phyloP scores from a whole-genome alignment of 1,139 yeast genomes.

The Yamadazyma mexicana region DNA sequence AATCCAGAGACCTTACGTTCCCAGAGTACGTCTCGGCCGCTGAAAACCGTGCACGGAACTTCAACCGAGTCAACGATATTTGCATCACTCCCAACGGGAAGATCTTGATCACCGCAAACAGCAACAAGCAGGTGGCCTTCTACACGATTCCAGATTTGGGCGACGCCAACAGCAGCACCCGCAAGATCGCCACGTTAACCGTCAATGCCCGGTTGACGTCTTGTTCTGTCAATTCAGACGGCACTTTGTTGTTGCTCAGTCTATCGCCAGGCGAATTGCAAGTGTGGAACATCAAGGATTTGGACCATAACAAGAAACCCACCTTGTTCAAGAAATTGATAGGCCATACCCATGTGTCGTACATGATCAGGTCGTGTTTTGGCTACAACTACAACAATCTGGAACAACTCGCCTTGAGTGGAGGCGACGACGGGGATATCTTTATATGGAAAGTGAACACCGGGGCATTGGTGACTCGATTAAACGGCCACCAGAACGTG shows the following conservation, averaged over 20 bases:
- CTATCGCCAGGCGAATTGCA: constrained; percentile 79
- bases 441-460: constrained; percentile 80
- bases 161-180: constrained; percentile 35
- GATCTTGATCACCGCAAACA: constrained; percentile 61
- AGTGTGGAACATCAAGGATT: constrained; percentile 59
- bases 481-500: constrained; percentile 63
- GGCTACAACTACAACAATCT: constrained; percentile 53
- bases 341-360: constrained; percentile 73
- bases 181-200: constrained; percentile 32
- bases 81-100: constrained; percentile 63
- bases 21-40: not conserved
- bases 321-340: constrained; percentile 58
- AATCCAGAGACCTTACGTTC: constrained; percentile 5
- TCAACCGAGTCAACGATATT: constrained; percentile 64
- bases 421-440: constrained; percentile 79
- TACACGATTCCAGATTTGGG: constrained; percentile 42
- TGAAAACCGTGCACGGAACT: constrained; percentile 16
- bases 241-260: constrained; percentile 58
- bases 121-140: constrained; percentile 57
- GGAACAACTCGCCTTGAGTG: constrained; percentile 73
- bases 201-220: constrained; percentile 41
- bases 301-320: constrained; percentile 25
- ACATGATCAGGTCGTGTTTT: constrained; percentile 74
- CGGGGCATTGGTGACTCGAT: constrained; percentile 64
- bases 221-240: constrained; percentile 40